Conservation (phyloP, 257 asterid genomes). For the Linaria vulgaris region DNA sequence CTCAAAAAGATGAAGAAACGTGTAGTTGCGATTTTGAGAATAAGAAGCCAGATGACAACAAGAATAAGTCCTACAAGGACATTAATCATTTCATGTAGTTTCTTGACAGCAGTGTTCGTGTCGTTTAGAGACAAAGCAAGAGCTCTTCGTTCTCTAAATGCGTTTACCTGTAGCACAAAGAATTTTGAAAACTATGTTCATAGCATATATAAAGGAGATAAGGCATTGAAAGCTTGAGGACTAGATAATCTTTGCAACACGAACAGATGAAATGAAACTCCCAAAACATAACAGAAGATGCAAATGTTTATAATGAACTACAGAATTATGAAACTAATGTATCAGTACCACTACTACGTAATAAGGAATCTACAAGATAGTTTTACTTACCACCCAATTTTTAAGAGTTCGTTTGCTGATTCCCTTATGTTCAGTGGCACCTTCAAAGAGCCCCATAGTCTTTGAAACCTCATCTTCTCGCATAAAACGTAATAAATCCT, state of each 20-base stretch:
- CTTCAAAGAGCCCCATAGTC: constrained; percentile 67
- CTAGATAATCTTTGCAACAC: constrained; percentile 7
- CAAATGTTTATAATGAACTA: background rate
- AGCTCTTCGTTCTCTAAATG: constrained; percentile 84
- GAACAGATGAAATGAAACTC: background rate
- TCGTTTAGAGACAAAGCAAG: constrained; percentile 90
- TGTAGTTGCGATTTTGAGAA: constrained; percentile 77
- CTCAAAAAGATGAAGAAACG: constrained; percentile 76
- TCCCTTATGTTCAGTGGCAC: constrained; percentile 65
- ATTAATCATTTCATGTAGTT: constrained; percentile 81
- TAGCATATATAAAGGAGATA: no score
- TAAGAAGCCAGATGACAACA: constrained; percentile 67
- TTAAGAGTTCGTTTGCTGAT: constrained; percentile 78
- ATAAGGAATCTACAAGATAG: constrained; percentile 9
- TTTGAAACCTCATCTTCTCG: constrained; percentile 78
- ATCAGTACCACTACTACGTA: background rate
- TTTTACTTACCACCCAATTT: constrained; percentile 75
- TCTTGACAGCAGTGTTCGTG: constrained; percentile 93
- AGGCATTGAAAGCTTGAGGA: background rate
- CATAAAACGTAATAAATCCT: constrained; percentile 83
- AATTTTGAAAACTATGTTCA: background rate
- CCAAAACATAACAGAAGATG: background rate
- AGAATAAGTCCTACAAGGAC: constrained; percentile 54
- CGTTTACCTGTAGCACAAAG: constrained; percentile 59
- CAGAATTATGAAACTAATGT: background rate